Evolutionary conservation across 106 monocot genomes (phyloP), one percentile per base, ranked within the genome.

Genomic region (Ottelia alismoides): DNA sequence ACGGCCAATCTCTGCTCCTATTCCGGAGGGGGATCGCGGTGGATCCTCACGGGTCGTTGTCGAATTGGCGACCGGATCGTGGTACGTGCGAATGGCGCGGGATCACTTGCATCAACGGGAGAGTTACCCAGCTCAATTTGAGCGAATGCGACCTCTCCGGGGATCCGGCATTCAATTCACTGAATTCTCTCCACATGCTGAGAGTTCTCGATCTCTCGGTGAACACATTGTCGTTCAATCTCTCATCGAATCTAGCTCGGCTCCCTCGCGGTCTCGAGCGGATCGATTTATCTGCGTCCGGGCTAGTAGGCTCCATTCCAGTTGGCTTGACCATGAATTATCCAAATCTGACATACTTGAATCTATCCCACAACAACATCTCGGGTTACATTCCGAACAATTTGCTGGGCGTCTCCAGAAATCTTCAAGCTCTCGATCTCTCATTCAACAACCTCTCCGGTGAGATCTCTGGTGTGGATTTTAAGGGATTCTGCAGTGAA

Each of bases 371-470:
- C 48, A 88, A 83, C 67, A 92, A 92, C 53, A 44, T 85, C 4
- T 74, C 65, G 2, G 85, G 78, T 30, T 32, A 22, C 27, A 28
- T 92, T 3, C 73, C 81, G 1, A 56, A 58, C 26, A 64, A 67
- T 63, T 52, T 92, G 45, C 2, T 74, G 5, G 25, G 68, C 10
- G 60, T 65, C 21, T 62, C 70, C 1, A 18, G 35, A 28, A 81
- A 50, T 31, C 65, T 85, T 7, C 78, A 73, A 54, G 47, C 70
- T 27, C 55, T 92, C 1, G 85, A 92, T 64, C 54, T 85, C 28
- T 92, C 85, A 7, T 78, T 30, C 58, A 92, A 92, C 65, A 82
- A 75, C 63, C 51, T 92, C 7, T 73, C 81, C 0, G 64, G 78
- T 49, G 29, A 56, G 49, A 68, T 81, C n/a, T 73, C 75, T 12